Percentiles rank a stretch among this genome's conserved stretches.
Conservation (phyloP, 768 basidiomycete species). For the Podaxis mareebaensis region DNA sequence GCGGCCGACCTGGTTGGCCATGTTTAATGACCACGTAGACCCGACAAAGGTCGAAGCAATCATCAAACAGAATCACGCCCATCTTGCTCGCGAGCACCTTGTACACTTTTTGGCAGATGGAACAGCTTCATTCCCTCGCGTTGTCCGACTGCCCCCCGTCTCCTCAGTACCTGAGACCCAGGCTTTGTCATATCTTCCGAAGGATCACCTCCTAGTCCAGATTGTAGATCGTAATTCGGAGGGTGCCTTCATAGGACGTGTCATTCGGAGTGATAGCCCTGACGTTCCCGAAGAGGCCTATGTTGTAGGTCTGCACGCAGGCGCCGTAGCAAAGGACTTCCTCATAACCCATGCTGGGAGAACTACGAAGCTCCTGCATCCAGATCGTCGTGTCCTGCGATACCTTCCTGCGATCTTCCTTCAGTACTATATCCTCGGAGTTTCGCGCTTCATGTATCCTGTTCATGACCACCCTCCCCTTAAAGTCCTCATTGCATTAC, state of each 20-base stretch:
- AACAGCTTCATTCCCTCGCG: not conserved
- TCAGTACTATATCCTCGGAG: not conserved
- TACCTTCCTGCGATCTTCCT: not conserved
- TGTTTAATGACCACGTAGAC: constrained; percentile 26
- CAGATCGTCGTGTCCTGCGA: not conserved
- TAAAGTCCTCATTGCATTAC: not conserved
- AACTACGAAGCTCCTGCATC: not conserved
- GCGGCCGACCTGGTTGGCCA: constrained; percentile 30
- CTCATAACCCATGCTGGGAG: not conserved
- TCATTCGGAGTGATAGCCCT: not conserved
- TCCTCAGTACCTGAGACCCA: not conserved
- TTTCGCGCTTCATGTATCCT: not conserved
- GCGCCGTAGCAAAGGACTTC: not conserved
- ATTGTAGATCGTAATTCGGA: not conserved
- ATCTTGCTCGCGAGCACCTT: constrained; percentile 15
- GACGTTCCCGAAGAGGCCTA: not conserved
- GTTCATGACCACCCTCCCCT: not conserved
- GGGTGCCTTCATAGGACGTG: not conserved
- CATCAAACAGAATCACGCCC: constrained; percentile 13
- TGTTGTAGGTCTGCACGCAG: not conserved
- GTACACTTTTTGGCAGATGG: not conserved
- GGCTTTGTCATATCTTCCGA: not conserved
- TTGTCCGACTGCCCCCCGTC: constrained; percentile 1
- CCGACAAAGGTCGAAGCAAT: constrained; percentile 16
- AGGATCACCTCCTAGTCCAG: not conserved